Conservation (phyloP, 306 rosid genomes). For the Hippophae rhamnoides region DNA sequence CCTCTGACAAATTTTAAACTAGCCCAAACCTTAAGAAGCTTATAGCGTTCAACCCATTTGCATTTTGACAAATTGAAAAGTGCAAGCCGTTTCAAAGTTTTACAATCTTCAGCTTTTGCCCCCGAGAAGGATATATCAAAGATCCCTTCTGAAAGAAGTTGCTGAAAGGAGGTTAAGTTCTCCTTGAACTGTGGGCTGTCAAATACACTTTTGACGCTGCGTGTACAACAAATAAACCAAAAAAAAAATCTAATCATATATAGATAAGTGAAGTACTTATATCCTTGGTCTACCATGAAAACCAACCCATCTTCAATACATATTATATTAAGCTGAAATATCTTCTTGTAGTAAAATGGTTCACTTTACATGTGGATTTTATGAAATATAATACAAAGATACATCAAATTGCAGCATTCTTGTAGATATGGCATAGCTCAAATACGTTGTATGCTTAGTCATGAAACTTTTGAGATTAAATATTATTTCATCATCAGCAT, state of each 20-base stretch:
- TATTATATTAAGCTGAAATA: neutral
- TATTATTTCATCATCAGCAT: slow-evolving; percentile 8
- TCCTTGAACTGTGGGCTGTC: slow-evolving; percentile 73
- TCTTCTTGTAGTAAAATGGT: neutral
- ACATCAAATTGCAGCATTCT: slow-evolving; percentile 3
- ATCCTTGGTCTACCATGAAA: neutral
- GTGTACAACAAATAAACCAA: slow-evolving; percentile 23
- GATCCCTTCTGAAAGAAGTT: slow-evolving; percentile 80
- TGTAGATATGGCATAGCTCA: neutral
- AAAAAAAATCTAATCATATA: slow-evolving; percentile 10
- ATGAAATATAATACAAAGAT: slow-evolving; percentile 1
- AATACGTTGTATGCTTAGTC: neutral
- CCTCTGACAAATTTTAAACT: slow-evolving; percentile 13
- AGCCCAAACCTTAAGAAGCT: slow-evolving; percentile 56
- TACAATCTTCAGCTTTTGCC: slow-evolving; percentile 77
- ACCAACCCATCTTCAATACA: neutral
- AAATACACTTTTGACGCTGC: slow-evolving; percentile 79
- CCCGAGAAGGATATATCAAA: slow-evolving; percentile 63
- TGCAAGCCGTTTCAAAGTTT: slow-evolving; percentile 66
- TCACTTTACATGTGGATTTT: neutral
- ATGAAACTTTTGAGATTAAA: slow-evolving; percentile 5
- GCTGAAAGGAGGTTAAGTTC: slow-evolving; percentile 71
- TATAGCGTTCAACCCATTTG: slow-evolving; percentile 76
- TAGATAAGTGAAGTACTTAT: slow-evolving; percentile 1
- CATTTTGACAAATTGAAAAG: slow-evolving; percentile 49